Base-by-base conservation (phyloP, 345 rosid genomes). In the Arabidopsis suecica region DNA sequence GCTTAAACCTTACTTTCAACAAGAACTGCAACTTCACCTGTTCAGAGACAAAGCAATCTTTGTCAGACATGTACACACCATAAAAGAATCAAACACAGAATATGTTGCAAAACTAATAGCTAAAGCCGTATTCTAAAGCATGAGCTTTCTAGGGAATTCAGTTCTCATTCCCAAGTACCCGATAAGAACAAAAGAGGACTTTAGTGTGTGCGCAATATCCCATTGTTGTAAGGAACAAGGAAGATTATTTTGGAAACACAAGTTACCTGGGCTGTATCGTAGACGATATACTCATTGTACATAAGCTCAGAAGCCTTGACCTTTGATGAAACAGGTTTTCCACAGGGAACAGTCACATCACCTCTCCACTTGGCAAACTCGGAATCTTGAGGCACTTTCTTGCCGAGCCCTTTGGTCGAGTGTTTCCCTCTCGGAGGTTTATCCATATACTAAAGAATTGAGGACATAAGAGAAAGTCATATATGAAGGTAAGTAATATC, bases 241-340 rank as follows among this genome's bases (percentile, higher is more conserved):
- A 49, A 37, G 63, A 65, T 7, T n/a, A 28, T 36, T 12, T 16
- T 16, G 34, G 65, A 40, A 33, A 56, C 5, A 36, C 42, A 50
- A 83, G 88, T 87, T 86, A 94, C 97, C 70, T 88, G 97, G 79
- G 93, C 86, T 14, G 91, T 86, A 68, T 88, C 66, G 77, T 92
- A 92, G 71, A 95, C 99, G 58, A 95, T 86, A 80, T 92, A 95
- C 82, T 95, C 99, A 68, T 90, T 95, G 71, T 92, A 88, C 96
- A 90, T 88, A 68, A 95, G 88, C 86, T 90, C 97, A 10, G 97
- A 88, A 71, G 86, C 86, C 81, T 66, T 90, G 65, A 83, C 84
- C 62, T 71, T 90, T 2, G 97, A 90, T 40, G 92, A 8, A 68
- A 90, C 90, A 55, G 96, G 99, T 82, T 90, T 92, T 68, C 99